phyloP scores from a whole-genome alignment of 345 rosid genomes.

The Hibiscus tridactylites region DNA sequence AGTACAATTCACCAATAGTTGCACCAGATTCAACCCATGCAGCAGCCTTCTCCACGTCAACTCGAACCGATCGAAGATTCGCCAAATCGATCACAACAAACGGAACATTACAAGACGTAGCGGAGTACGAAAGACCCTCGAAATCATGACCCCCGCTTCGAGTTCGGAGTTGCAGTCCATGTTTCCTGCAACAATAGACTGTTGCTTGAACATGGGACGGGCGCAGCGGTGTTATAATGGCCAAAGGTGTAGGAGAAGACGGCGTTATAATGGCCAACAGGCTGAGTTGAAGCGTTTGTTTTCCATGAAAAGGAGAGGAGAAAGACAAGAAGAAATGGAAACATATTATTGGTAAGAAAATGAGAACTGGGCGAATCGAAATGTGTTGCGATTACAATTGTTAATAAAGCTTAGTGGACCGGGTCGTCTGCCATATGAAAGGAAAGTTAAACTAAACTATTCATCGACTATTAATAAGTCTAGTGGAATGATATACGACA shows the following conservation, averaged over 20 bases:
- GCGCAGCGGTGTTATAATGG: not conserved
- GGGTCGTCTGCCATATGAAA: too few relatives aligned
- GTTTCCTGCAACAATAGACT: conserved; percentile 22
- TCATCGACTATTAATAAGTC: too few relatives aligned
- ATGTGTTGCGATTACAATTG: too few relatives aligned
- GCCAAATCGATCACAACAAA: not conserved
- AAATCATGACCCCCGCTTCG: not conserved
- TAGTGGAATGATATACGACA: too few relatives aligned
- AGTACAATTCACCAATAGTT: not conserved
- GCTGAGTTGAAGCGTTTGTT: conserved; percentile 25
- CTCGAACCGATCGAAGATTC: not conserved
- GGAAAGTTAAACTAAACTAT: too few relatives aligned
- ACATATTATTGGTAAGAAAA: not conserved
- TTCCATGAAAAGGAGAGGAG: not conserved
- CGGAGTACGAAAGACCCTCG: not conserved
- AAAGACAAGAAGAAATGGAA: not conserved
- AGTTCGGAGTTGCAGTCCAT: not conserved
- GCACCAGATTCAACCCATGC: not conserved
- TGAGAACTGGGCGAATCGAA: too few relatives aligned
- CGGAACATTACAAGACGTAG: not conserved
- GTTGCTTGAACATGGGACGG: conserved; percentile 16
- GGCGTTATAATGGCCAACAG: conserved; percentile 29
- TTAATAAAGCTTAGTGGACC: too few relatives aligned
- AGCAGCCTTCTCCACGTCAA: not conserved
- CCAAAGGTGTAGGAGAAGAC: conserved; percentile 39